Base-by-base conservation (phyloP, 345 rosid genomes). In the Odontarrhena argentea region DNA sequence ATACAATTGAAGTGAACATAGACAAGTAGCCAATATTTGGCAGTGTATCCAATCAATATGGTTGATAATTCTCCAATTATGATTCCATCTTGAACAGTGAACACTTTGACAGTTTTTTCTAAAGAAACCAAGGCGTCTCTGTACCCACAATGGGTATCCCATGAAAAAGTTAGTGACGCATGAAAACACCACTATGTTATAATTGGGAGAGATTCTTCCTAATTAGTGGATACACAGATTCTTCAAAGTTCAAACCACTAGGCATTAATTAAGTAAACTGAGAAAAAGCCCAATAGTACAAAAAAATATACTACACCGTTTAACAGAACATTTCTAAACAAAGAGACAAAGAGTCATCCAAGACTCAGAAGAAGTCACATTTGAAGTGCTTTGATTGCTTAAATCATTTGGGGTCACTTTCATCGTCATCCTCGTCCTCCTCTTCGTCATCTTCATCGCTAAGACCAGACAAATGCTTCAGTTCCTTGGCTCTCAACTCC, bases 401-500 rank as follows among this genome's bases (percentile, higher is more conserved):
- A 3, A 4, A 38, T 74, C 73, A 52, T 37, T 74, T 67, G 44
- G 70, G 40, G 69, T 63, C 56, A 3, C 42, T 46, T 2, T 55
- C 61, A 53, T 73, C 70, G 1, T 47, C 59, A 0, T 50, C 60
- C 1, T 13, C 74, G 2, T 69, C 67, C 0, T 59, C 73, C 35
- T 41, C 69, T 0, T 74, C 51, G 1, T 65, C 76, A 1, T 65
- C 73, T 9, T 67, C 69, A 22, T 55, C 68, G 9, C 3, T 55
- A 64, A 6, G 32, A 40, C 76, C 76, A 9, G 63, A 55, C 5
- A 69, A 37, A 44, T 47, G 63, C 40, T 48, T 73, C 58, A 42
- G 24, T 55, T 72, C 79, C 69, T 58, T 32, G 5, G 76, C 79
- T 72, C 67, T 82, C 78, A 60, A 38, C 71, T 63, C 22, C 30